Conservation (phyloP, 306 rosid genomes). For the Acacia crassicarpa region DNA sequence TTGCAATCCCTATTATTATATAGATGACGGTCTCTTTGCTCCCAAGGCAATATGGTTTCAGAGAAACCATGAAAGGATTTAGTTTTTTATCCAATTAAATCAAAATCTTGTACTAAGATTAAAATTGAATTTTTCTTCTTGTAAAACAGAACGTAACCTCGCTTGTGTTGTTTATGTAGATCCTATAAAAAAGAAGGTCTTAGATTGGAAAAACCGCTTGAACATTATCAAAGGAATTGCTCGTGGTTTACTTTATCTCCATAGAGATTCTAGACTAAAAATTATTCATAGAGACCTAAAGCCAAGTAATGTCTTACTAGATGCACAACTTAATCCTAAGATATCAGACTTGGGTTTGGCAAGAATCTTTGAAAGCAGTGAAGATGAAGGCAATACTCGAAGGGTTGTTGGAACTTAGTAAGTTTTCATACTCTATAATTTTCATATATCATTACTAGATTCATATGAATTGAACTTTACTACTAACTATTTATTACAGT, state of each 20-base stretch:
- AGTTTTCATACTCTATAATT: not conserved
- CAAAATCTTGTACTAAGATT: not conserved
- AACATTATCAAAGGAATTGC: not conserved
- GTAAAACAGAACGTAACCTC: not conserved
- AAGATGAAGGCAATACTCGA: not conserved
- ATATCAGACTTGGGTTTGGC: not conserved
- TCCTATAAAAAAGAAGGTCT: not conserved
- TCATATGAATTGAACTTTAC: not conserved
- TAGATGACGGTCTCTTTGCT: not conserved
- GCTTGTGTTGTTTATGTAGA: not conserved
- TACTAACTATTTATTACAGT: not conserved
- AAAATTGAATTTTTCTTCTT: not conserved
- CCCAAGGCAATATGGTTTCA: not conserved
- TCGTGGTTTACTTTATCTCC: not conserved
- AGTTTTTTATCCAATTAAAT: not conserved
- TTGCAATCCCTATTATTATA: not conserved
- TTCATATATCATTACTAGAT: not conserved
- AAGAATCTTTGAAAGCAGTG: not conserved
- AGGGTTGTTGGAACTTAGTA: constrained; percentile 6
- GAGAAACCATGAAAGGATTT: not conserved
- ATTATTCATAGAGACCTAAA: not conserved
- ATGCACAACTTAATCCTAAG: not conserved
- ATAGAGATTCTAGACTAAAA: not conserved
- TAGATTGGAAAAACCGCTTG: not conserved
- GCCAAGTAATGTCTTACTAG: not conserved